Evolutionary conservation across 2,329 filamentous ascomycete genomes (phyloP), one percentile per base, ranked within the genome.

Genomic region (Rutstroemia sp.): DNA sequence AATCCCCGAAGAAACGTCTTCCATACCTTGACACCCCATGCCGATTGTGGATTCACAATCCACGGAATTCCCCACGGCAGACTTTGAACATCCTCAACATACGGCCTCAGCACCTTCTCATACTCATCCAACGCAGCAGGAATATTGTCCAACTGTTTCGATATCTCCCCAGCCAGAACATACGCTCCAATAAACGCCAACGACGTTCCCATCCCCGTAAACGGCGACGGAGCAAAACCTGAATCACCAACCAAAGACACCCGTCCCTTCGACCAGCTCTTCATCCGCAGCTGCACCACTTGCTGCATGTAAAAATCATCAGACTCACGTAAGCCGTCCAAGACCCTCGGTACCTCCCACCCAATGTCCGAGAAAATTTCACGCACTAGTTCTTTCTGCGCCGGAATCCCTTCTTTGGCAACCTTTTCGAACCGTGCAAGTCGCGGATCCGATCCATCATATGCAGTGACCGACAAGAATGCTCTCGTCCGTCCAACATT

Each of bases 181-280:
- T 79, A 78, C 2, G 72, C 76, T 5, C 71, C 70, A 4, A 72
- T 62, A 12, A 77, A 63, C 0, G 72, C 72, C 3, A 68, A 61
- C 6, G 69, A 70, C 2, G 73, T 75, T 6, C 74, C 74, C 54
- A 68, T 68, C 0, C 76, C 76, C 2, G 72, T 74, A 12, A 70
- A 66, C 1, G 39, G 16, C 7, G 39, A 42, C 17, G 39, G 39
- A 6, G 69, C 69, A 57, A 73, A 75, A 1, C 69, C 79, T 2
- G 79, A 78, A 64, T 83, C 80, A 4, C 80, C 80, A 2, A 82
- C 67, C 2, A 83, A 66, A 4, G 82, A 70, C 17, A 62, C 59
- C 4, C 64, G 60, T 3, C 80, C 72, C 19, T 61, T 67, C 34
- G 56, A 67, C 69, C 75, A 2, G 74, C 71, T 58, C 1, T 70